phyloP scores from a whole-genome alignment of 352 stramenopile genomes.

The Labyrinthula sp. region DNA sequence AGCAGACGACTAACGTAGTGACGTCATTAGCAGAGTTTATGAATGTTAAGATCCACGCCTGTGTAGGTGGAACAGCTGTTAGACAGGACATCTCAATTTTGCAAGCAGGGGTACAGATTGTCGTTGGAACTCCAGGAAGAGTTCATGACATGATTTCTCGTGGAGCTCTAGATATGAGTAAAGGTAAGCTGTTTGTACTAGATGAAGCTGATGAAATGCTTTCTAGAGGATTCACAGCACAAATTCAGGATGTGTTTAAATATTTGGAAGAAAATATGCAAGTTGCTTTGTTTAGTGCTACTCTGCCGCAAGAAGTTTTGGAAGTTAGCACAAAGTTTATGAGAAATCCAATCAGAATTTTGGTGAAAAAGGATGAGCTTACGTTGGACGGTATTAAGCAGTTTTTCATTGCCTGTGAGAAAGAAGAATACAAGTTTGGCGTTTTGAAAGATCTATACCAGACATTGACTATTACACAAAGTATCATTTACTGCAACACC shows the following conservation, averaged over 20 bases:
- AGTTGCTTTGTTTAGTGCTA: constrained; percentile 79
- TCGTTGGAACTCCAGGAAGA: constrained; percentile 83
- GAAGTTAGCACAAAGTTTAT: constrained; percentile 92
- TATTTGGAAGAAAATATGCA: constrained; percentile 36
- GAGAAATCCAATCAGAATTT: constrained; percentile 82
- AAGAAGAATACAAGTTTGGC: constrained; percentile 97
- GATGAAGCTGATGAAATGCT: constrained; percentile 96
- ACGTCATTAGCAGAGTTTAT: constrained; percentile 83
- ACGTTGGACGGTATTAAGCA: constrained; percentile 91
- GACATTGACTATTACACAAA: constrained; percentile 94
- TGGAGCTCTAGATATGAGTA: constrained; percentile 59
- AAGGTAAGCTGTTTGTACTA: constrained; percentile 78
- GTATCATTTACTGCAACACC: constrained; percentile 97
- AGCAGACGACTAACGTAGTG: constrained; percentile 88
- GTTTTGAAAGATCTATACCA: constrained; percentile 94
- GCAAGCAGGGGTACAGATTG: constrained; percentile 74
- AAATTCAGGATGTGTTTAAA: constrained; percentile 94
- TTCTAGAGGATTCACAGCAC: constrained; percentile 86
- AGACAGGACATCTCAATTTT: constrained; percentile 74
- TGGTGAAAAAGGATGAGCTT: constrained; percentile 87
- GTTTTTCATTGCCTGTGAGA: constrained; percentile 91
- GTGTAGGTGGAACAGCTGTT: constrained; percentile 32
- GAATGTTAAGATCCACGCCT: constrained; percentile 61
- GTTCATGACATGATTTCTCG: constrained; percentile 90
- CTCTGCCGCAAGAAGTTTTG: constrained; percentile 65